These are phyloP conservation scores for Huiozyma sinensis DNA, from an alignment of 805 yeast species.

Conservation along the genomic window DNA sequence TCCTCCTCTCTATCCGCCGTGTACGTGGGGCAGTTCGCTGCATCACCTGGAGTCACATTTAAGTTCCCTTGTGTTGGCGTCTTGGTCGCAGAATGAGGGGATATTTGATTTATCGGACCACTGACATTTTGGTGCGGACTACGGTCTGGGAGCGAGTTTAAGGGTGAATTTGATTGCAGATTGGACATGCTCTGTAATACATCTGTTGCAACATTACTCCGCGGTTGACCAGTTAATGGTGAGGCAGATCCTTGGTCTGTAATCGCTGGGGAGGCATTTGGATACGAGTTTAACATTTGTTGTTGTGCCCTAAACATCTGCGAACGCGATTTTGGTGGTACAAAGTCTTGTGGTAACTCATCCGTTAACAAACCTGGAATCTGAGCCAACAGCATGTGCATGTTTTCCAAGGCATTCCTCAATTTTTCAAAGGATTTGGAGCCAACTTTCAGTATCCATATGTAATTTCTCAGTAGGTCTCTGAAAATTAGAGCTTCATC, in stretches of 20 bases:
- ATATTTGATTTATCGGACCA: neutral
- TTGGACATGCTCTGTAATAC: constrained; percentile 11
- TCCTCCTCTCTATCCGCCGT: neutral
- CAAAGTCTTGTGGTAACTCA: constrained; percentile 7
- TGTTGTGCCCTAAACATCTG: constrained; percentile 6
- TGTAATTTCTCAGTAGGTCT: constrained; percentile 61
- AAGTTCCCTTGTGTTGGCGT: neutral
- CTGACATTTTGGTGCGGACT: neutral
- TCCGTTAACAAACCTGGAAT: constrained; percentile 53
- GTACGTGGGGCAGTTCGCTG: neutral
- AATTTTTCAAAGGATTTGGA: constrained; percentile 73
- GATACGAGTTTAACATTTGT: neutral
- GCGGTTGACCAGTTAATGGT: constrained; percentile 2
- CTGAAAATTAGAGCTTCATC: constrained; percentile 58
- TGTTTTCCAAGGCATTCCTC: constrained; percentile 56
- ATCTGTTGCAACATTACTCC: constrained; percentile 5
- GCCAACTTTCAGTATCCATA: constrained; percentile 65
- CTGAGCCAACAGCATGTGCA: constrained; percentile 62
- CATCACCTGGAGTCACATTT: neutral
- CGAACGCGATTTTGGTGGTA: constrained; percentile 13
- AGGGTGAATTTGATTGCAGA: constrained; percentile 5
- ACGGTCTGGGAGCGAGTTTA: neutral
- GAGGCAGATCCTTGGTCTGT: constrained; percentile 7
- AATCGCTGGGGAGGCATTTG: constrained; percentile 5
- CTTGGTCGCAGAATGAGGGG: constrained; percentile 1